Base-by-base conservation (phyloP, 768 basidiomycete genomes). In the Hygrocybe coccinea region DNA sequence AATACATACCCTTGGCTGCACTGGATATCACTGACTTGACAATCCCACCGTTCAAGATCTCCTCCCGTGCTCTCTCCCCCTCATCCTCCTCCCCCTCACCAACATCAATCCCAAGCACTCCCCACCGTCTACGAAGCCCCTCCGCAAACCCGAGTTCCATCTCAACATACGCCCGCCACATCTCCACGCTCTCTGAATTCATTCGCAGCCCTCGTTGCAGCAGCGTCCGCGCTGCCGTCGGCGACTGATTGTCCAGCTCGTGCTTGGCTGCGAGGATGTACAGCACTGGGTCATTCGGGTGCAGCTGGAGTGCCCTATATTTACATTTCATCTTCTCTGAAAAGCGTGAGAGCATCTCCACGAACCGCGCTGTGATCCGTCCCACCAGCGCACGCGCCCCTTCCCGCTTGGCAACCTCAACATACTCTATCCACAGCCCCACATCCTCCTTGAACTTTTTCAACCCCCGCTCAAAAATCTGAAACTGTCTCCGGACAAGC, bases 61-160 rank as follows among this genome's bases (percentile, higher is more conserved):
- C 8, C 29, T 29, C 8, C 29, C 29, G 29, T 8, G 29, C 29
- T 4, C 8, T 8, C 8, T 29, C 29, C 3, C 29, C 29, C 3
- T 29, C 29, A 8, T 29, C 29, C 29, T 4, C 29, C 8, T 29
- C 29, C 41, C 72, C 73, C 43, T 74, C 72, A 7, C 66, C 71
- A n/a, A 69, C 72, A 59, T 68, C 62, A 50, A 95, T 85, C 7
- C 92, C 93, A 17, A 95, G 74, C 7, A 90, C 74, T 44, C 76
- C 82, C 91, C 91, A 93, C 50, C 93, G 77, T 59, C 89, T 74
- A 37, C 89, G 75, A 47, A 95, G 71, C 12, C 81, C 82, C 72
- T 95, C 92, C 7, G 91, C 75, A 68, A 91, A 95, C 2, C 85
- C 84, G 4, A 95, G 71, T 67, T 97, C 94, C 82, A 97, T 91